Evolutionary conservation across 2,329 filamentous ascomycete genomes (phyloP), one percentile per base, ranked within the genome.

Genomic region (Endocalyx cinctus): DNA sequence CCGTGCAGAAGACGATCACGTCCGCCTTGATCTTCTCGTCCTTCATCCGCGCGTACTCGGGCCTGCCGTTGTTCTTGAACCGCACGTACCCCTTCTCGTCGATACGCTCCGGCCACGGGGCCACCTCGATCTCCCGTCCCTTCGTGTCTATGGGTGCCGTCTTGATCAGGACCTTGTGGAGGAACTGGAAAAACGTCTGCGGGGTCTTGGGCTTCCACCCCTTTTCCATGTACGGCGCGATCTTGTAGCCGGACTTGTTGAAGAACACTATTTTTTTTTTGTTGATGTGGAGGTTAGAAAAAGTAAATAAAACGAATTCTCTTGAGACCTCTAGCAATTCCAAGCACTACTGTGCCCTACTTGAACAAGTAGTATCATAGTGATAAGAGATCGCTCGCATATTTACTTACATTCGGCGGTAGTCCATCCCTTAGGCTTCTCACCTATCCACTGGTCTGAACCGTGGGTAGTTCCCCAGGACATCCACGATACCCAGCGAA

Each of bases 391-490:
- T n/a, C n/a, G n/a, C n/a, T n/a, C n/a, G n/a, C n/a, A 16, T 13
- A 18, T 16, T 26, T 12, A 26, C 41, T 27, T 48, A 51, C 52
- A 52, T 37, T 54, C 42, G 3, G 27, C 41, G 5, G 26, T 37
- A 10, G 28, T 58, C 25, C 64, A 57, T 1, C 54, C 51, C 1
- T 49, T 35, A 29, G 59, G 58, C 35, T 70, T 63, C 10, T 62
- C 60, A 3, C 69, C 69, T 12, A 67, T 62, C 57, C 67, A 67
- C 43, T 72, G 69, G 42, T 71, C 67, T 2, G 63, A 58, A 0
- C 69, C 69, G 33, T 60, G 57, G 7, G 56, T 52, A 0, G 69
- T 68, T 1, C 69, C 69, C 10, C 65, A 66, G 6, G 67, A 64
- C 3, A 61, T 37, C 46, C 53, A 63, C 29, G 66, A 60, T 38